phyloP scores from a whole-genome alignment of 768 basidiomycete genomes.

The Infundibulicybe gibba region DNA sequence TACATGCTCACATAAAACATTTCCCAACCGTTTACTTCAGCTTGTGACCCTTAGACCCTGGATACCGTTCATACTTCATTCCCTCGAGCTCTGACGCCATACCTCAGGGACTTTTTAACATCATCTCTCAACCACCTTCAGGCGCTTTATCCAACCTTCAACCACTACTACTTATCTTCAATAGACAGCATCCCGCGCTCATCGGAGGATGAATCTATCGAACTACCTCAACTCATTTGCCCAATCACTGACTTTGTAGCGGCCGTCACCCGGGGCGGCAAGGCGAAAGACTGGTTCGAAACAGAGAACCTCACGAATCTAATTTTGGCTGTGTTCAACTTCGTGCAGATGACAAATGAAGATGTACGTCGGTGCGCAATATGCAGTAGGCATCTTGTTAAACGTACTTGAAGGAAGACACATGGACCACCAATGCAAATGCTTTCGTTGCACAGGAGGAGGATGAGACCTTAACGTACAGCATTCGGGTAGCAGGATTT shows the following conservation, averaged over 20 bases:
- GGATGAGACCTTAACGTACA: constrained; percentile 82
- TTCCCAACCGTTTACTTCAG: neutral
- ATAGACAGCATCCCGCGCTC: constrained; percentile 55
- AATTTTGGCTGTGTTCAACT: constrained; percentile 57
- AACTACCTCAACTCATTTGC: constrained; percentile 73
- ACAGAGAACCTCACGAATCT: constrained; percentile 45
- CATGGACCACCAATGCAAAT: constrained; percentile 87
- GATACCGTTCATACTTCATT: constrained; percentile 81
- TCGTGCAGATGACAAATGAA: constrained; percentile 85
- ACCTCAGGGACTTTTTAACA: constrained; percentile 58
- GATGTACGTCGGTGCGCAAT: constrained; percentile 52
- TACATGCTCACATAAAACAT: constrained; percentile 22
- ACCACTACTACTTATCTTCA: constrained; percentile 56
- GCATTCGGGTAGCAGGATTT: constrained; percentile 78
- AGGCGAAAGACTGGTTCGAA: constrained; percentile 62
- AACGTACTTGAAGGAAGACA: constrained; percentile 63
- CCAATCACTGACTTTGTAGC: constrained; percentile 81
- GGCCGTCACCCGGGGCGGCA: constrained; percentile 59
- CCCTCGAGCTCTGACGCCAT: constrained; percentile 62
- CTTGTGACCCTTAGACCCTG: constrained; percentile 52
- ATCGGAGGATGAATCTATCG: constrained; percentile 73
- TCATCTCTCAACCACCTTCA: constrained; percentile 59
- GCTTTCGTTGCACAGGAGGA: constrained; percentile 94
- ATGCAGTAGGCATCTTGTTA: constrained; percentile 3
- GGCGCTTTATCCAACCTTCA: constrained; percentile 55